Evolutionary conservation across 2,329 filamentous ascomycete species (phyloP).

Genomic region (Hypoxylon sp.): DNA sequence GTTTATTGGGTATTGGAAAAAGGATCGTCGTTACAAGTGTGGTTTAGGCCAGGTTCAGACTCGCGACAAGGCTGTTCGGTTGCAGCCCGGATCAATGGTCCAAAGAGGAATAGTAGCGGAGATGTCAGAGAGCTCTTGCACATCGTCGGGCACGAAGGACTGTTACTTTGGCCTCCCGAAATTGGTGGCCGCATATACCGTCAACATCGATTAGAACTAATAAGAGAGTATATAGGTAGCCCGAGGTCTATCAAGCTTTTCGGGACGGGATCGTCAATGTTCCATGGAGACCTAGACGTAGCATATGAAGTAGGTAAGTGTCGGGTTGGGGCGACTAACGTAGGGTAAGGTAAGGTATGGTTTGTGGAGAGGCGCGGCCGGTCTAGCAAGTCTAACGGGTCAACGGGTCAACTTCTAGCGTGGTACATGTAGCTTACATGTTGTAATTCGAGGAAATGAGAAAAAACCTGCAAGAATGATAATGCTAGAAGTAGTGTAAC

Average conservation of each 20-base stretch:
- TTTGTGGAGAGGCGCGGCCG: slow-evolving; percentile 26
- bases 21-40: slow-evolving; percentile 37
- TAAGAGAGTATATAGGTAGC: slow-evolving; percentile 12
- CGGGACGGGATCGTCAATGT: slow-evolving; percentile 32
- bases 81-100: slow-evolving; percentile 39
- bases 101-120: slow-evolving; percentile 44
- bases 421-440: slow-evolving; percentile 39
- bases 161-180: slow-evolving; percentile 32
- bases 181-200: slow-evolving; percentile 28
- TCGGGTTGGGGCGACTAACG: slow-evolving; percentile 30
- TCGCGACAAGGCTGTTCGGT: slow-evolving; percentile 41
- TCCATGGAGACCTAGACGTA: slow-evolving; percentile 28
- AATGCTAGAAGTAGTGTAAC: slow-evolving; percentile 25
- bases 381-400: slow-evolving; percentile 20
- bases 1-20: slow-evolving; percentile 33
- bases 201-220: slow-evolving; percentile 36
- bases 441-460: slow-evolving; percentile 31
- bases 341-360: slow-evolving; percentile 27
- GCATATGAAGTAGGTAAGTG: slow-evolving; percentile 24
- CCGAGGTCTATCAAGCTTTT: slow-evolving; percentile 23
- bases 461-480: slow-evolving; percentile 35
- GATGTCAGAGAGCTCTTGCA: slow-evolving; percentile 40
- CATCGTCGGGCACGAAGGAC: slow-evolving; percentile 38
- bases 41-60: slow-evolving; percentile 17
- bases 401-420: slow-evolving; percentile 20